Percentiles rank a stretch among this genome's conserved stretches.
phyloP scores from a whole-genome alignment of 2,329 filamentous ascomycete genomes.

The Acrocalymma vagum region DNA sequence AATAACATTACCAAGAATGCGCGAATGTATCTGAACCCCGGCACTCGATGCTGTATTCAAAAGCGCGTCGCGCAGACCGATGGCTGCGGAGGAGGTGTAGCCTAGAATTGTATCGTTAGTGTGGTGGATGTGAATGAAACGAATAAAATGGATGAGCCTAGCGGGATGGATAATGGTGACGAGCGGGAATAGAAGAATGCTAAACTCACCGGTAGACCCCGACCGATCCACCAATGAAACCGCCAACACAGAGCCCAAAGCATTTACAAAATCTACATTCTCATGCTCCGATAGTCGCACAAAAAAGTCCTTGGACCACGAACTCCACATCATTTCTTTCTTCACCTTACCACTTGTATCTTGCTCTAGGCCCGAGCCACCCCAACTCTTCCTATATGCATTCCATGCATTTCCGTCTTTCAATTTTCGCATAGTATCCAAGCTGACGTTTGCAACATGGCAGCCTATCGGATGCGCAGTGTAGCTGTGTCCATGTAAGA shows the following conservation, averaged over 20 bases:
- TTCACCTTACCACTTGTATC: not conserved
- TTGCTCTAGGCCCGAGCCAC: not conserved
- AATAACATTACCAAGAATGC: conserved; percentile 68
- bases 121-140: not conserved
- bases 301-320: conserved; percentile 72
- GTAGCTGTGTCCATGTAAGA: conserved; percentile 87
- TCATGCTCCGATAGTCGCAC: conserved; percentile 64
- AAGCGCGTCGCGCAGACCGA: conserved; percentile 61
- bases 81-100: conserved; percentile 65
- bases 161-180: too few species aligned
- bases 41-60: conserved; percentile 45
- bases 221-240: conserved; percentile 64
- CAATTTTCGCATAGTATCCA: conserved; percentile 61
- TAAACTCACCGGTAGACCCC: conserved; percentile 54
- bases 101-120: conserved; percentile 46
- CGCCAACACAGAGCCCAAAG: conserved; percentile 77
- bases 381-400: conserved; percentile 7
- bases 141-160: not conserved
- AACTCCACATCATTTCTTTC: conserved; percentile 66
- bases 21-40: conserved; percentile 62
- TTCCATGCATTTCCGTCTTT: conserved; percentile 15
- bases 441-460: conserved; percentile 74
- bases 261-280: conserved; percentile 72
- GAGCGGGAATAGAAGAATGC: conserved; percentile 1
- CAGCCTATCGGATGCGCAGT: conserved; percentile 86